Percentiles rank a stretch among this genome's conserved stretches.
These are phyloP conservation scores for Erysimum cheiri DNA, from an alignment of 441 rosid species.

Conservation along the genomic window DNA sequence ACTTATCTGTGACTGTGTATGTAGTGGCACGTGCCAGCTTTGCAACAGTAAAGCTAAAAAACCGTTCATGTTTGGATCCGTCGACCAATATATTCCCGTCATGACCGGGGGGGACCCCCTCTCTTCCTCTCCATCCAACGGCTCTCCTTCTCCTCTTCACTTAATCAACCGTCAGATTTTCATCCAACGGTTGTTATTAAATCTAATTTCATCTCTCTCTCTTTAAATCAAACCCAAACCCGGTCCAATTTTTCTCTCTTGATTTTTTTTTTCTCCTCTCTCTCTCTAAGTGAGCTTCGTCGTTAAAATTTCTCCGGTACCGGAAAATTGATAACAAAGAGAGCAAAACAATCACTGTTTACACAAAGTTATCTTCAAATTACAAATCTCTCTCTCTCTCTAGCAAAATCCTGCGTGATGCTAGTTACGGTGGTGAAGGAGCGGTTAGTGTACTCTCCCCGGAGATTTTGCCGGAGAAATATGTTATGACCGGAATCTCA, in stretches of 20 bases:
- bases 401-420: constrained; percentile 12
- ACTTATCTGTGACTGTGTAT: constrained; percentile 29
- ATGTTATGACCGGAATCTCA: constrained; percentile 56
- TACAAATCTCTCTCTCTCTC: constrained; percentile 1
- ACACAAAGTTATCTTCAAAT: background rate
- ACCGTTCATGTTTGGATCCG: constrained; percentile 46
- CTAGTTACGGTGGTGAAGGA: constrained; percentile 27
- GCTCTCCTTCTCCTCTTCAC: constrained; percentile 23
- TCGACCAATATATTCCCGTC: constrained; percentile 46
- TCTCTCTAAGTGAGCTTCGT: constrained; percentile 33
- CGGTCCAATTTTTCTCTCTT: constrained; percentile 21
- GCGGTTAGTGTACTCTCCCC: constrained; percentile 36
- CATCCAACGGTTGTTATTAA: constrained; percentile 58
- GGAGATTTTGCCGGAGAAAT: constrained; percentile 56
- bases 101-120: constrained; percentile 27
- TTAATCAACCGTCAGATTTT: constrained; percentile 44
- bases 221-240: constrained; percentile 49
- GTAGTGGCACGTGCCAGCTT: constrained; percentile 40
- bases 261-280: constrained; percentile 14
- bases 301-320: constrained; percentile 33
- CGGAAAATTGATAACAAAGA: background rate
- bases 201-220: constrained; percentile 33
- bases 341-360: background rate
- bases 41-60: constrained; percentile 45
- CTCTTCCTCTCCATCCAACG: constrained; percentile 57